These are phyloP conservation scores for Tillandsia fasciculata DNA, from an alignment of 176 grass and related monocot genomes.

Conservation along the genomic window DNA sequence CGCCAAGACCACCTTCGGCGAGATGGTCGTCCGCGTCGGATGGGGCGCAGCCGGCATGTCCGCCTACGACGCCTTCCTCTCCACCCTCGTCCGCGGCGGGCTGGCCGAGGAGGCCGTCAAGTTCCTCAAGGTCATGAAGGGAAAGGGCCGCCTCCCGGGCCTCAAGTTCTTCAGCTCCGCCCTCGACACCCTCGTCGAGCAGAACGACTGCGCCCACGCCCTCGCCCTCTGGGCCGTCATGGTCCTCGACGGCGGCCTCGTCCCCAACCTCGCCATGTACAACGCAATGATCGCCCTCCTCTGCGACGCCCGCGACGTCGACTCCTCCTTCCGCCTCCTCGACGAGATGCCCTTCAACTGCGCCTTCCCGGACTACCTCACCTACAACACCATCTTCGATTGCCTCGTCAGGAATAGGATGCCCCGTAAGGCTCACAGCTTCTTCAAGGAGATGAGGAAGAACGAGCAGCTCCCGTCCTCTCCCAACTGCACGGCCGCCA, in stretches of 20 bases:
- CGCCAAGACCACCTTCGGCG: slow-evolving; percentile 46
- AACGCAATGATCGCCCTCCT: slow-evolving; percentile 48
- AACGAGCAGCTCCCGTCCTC: slow-evolving; percentile 67
- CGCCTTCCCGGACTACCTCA: slow-evolving; percentile 49
- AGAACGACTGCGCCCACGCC: slow-evolving; percentile 26
- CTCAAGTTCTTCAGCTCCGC: slow-evolving; percentile 49
- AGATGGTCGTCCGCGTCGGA: slow-evolving; percentile 58
- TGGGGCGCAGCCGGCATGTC: slow-evolving; percentile 36
- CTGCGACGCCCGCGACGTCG: slow-evolving; percentile 29
- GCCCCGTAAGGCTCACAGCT: slow-evolving; percentile 46
- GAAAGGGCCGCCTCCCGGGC: slow-evolving; percentile 56
- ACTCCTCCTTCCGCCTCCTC: slow-evolving; percentile 40
- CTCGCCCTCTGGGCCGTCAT: slow-evolving; percentile 51
- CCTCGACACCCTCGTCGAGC: slow-evolving; percentile 23
- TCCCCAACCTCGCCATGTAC: slow-evolving; percentile 53
- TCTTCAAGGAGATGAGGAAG: slow-evolving; percentile 75
- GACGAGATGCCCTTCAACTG: slow-evolving; percentile 76
- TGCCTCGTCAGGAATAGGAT: slow-evolving; percentile 48
- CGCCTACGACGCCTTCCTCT: slow-evolving; percentile 59
- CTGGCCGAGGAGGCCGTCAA: slow-evolving; percentile 40
- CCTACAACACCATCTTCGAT: slow-evolving; percentile 62
- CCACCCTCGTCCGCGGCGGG: slow-evolving; percentile 38
- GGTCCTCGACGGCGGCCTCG: slow-evolving; percentile 35
- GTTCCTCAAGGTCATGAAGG: slow-evolving; percentile 58
- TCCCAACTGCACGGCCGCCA: slow-evolving; percentile 41